phyloP scores from a whole-genome alignment of 306 rosid genomes.

The Cucurbita pepo region DNA sequence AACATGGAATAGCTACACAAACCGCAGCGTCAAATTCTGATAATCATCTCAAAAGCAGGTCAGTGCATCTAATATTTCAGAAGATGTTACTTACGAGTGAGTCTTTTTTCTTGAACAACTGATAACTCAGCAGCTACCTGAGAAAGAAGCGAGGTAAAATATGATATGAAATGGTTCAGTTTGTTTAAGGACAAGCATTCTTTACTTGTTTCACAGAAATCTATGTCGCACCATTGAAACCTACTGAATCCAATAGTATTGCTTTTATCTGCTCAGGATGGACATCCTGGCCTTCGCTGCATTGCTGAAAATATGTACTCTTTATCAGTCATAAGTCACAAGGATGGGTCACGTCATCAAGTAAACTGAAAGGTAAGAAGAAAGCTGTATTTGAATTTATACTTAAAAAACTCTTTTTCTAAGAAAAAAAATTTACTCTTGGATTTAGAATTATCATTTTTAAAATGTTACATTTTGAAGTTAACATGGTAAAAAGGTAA shows the following conservation, averaged over 20 bases:
- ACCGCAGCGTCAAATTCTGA: background rate
- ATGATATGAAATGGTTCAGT: background rate
- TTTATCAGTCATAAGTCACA: background rate
- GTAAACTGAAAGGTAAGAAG: background rate
- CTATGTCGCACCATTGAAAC: background rate
- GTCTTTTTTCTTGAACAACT: background rate
- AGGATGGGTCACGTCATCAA: background rate
- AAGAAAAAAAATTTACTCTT: background rate
- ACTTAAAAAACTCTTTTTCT: background rate
- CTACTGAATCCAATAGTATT: constrained; percentile 6
- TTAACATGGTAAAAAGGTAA: background rate
- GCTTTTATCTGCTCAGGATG: constrained; percentile 12
- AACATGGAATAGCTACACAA: background rate
- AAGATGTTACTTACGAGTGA: background rate
- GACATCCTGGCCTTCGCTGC: constrained; percentile 11
- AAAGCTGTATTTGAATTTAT: background rate
- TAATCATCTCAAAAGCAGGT: background rate
- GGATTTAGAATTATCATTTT: background rate
- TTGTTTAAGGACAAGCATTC: background rate
- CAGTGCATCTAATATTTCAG: background rate
- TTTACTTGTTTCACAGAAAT: background rate
- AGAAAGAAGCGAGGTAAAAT: background rate
- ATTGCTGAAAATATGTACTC: constrained; percentile 1
- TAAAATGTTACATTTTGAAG: background rate
- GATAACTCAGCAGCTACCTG: background rate